These are phyloP conservation scores for Hypholoma fasciculare DNA, from an alignment of 768 basidiomycete genomes.

Conservation along the genomic window DNA sequence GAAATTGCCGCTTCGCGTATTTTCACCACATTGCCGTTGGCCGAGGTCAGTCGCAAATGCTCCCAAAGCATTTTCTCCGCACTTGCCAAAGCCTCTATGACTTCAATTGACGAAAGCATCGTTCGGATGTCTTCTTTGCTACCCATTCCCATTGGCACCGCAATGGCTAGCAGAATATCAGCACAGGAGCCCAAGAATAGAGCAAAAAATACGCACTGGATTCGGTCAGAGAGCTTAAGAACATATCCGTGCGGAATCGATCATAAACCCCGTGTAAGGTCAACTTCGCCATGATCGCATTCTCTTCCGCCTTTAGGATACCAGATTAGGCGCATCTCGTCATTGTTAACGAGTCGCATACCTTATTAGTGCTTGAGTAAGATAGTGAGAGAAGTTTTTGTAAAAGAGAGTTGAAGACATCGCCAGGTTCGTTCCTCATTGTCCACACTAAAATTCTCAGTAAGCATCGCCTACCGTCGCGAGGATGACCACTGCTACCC, in stretches of 20 bases:
- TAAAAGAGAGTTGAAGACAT: conserved; percentile 53
- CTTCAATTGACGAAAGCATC: conserved; percentile 53
- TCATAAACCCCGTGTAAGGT: conserved; percentile 76
- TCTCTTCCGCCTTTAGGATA: conserved; percentile 64
- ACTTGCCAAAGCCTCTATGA: conserved; percentile 57
- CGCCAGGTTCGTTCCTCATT: conserved; percentile 54
- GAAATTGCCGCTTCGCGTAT: conserved; percentile 76
- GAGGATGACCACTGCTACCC: conserved; percentile 22
- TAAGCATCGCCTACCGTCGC: not conserved
- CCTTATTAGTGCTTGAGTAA: conserved; percentile 58
- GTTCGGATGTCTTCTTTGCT: conserved; percentile 36
- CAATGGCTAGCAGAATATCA: conserved; percentile 56
- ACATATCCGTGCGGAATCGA: conserved; percentile 83
- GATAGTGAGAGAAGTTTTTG: conserved; percentile 59
- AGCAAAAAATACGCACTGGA: conserved; percentile 54
- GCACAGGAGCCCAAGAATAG: not conserved
- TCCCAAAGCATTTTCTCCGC: conserved; percentile 75
- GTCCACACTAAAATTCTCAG: conserved; percentile 56
- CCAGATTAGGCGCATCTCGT: not conserved
- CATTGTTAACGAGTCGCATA: conserved; percentile 20
- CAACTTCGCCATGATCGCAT: conserved; percentile 73
- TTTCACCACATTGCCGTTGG: conserved; percentile 64
- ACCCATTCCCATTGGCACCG: conserved; percentile 79
- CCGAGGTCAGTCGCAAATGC: conserved; percentile 54
- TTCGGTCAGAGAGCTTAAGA: conserved; percentile 86